Percentiles rank a stretch among this genome's conserved stretches.
phyloP scores from a whole-genome alignment of 2,329 filamentous ascomycete genomes.

The Cordyceps militaris region DNA sequence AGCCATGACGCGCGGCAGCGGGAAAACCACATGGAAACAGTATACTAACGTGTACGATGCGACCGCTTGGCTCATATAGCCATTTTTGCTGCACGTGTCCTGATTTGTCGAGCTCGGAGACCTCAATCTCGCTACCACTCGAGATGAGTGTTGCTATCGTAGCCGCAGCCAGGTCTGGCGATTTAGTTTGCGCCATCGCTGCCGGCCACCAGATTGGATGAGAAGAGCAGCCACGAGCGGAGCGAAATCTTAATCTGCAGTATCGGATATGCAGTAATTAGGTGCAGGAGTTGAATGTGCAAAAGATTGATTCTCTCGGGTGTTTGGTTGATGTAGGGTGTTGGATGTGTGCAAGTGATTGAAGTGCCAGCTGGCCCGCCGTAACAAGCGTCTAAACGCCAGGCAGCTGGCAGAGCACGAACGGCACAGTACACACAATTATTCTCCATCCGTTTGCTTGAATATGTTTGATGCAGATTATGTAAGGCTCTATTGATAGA shows the following conservation, averaged over 20 bases:
- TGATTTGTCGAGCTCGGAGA: constrained; percentile 32
- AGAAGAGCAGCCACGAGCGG: neutral
- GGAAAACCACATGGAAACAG: no score
- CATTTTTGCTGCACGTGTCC: constrained; percentile 29
- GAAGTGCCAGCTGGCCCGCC: neutral
- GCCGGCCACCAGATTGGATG: neutral
- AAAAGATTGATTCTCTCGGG: neutral
- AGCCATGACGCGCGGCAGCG: neutral
- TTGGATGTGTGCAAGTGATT: neutral
- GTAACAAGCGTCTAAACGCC: neutral
- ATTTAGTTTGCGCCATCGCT: neutral
- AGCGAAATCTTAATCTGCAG: neutral
- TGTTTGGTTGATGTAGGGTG: constrained; percentile 5
- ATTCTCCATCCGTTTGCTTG: neutral
- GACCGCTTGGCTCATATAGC: constrained; percentile 24
- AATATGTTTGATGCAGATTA: constrained; percentile 1
- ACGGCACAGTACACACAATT: neutral
- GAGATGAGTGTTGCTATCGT: constrained; percentile 15
- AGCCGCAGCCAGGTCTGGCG: neutral
- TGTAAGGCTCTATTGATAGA: constrained; percentile 1
- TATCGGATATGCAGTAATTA: neutral
- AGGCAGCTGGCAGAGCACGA: neutral
- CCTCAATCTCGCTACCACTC: constrained; percentile 15
- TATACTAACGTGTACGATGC: constrained; percentile 21
- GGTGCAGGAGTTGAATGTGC: neutral